These are phyloP conservation scores for Trichophyton verrucosum DNA, from an alignment of 2,329 filamentous ascomycete genomes.

Conservation along the genomic window DNA sequence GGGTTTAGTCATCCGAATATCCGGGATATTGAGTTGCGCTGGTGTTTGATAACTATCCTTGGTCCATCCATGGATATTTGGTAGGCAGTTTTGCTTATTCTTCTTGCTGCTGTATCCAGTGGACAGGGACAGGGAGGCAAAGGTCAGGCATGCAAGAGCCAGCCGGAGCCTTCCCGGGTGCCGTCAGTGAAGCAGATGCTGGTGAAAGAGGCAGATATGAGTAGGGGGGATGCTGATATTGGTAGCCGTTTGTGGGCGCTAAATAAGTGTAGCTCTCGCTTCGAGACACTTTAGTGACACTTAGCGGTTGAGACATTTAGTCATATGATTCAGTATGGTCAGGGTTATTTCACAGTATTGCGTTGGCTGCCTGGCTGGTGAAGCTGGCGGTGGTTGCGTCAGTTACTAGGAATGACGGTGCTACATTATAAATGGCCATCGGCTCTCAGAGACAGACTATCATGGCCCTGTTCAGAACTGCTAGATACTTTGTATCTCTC, in stretches of 20 bases:
- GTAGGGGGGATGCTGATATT: too few species aligned
- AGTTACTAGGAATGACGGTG: background rate
- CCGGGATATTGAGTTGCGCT: background rate
- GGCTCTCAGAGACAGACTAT: background rate
- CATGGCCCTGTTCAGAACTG: background rate
- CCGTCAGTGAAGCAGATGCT: background rate
- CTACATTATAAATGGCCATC: background rate
- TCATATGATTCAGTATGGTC: background rate
- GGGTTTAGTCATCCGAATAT: background rate
- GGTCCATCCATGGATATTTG: too few species aligned
- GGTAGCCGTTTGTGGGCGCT: too few species aligned
- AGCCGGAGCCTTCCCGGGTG: background rate
- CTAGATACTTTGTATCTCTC: background rate
- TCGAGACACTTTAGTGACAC: background rate
- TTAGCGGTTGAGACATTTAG: background rate
- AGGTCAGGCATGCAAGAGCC: background rate
- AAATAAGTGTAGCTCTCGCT: background rate
- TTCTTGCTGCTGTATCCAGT: background rate
- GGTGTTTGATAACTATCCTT: too few species aligned
- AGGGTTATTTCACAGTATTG: background rate
- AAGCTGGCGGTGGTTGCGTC: background rate
- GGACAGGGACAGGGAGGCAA: background rate
- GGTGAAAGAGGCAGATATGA: too few species aligned
- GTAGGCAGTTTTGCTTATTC: background rate
- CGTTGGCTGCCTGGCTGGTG: background rate